Conservation (phyloP, 2,329 filamentous ascomycete genomes). For the Hypomyces rosellus region DNA sequence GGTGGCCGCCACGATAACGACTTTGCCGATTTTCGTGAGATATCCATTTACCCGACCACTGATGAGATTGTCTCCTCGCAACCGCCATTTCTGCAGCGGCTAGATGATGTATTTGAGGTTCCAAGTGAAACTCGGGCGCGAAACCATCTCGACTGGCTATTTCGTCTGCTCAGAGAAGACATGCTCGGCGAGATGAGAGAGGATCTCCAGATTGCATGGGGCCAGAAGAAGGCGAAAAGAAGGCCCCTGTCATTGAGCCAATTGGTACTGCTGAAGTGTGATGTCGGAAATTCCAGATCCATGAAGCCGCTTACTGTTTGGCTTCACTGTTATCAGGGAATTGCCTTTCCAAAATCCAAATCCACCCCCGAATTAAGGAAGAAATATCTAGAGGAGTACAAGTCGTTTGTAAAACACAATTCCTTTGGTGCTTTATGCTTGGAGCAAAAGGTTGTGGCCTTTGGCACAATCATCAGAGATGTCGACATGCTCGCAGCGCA, state of each 20-base stretch:
- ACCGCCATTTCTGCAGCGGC: conserved; percentile 48
- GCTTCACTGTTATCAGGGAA: conserved; percentile 35
- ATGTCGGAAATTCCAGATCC: conserved; percentile 25
- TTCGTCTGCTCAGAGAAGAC: conserved; percentile 64
- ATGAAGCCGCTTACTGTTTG: conserved; percentile 32
- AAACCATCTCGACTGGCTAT: conserved; percentile 63
- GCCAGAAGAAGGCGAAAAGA: conserved; percentile 40
- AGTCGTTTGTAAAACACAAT: conserved; percentile 49
- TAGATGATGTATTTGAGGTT: conserved; percentile 41
- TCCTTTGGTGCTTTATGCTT: conserved; percentile 56
- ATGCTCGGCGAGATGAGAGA: conserved; percentile 61
- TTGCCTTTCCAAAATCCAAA: conserved; percentile 34
- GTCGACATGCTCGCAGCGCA: conserved; percentile 34
- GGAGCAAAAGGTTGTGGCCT: conserved; percentile 47
- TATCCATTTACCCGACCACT: conserved; percentile 58
- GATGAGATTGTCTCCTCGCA: conserved; percentile 55
- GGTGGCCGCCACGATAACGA: conserved; percentile 74
- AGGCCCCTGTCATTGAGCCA: conserved; percentile 33
- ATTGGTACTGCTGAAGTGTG: conserved; percentile 33
- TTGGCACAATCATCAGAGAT: conserved; percentile 52
- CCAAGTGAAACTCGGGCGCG: conserved; percentile 31
- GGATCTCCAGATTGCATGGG: conserved; percentile 47
- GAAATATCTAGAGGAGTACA: conserved; percentile 40
- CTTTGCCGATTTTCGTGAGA: conserved; percentile 51
- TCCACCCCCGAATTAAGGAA: conserved; percentile 29